Percentiles rank a stretch among this genome's conserved stretches.
These are phyloP conservation scores for Neurospora tetrasperma DNA, from an alignment of 495 filamentous ascomycete genomes.

Conservation along the genomic window DNA sequence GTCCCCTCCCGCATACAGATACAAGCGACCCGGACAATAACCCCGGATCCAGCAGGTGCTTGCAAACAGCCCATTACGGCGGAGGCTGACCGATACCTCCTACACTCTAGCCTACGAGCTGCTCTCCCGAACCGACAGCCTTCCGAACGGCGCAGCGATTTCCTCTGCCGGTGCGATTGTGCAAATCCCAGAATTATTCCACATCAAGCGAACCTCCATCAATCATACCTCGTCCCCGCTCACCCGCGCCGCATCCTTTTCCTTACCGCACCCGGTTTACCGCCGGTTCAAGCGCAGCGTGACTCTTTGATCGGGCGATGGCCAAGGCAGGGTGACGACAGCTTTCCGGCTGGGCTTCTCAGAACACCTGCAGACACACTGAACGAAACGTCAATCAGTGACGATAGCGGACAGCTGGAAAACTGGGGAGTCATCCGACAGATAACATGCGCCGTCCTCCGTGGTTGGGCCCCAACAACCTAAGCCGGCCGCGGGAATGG, in stretches of 20 bases:
- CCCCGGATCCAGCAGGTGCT: background rate
- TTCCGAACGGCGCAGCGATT: background rate
- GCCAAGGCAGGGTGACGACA: background rate
- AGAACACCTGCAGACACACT: background rate
- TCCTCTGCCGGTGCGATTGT: background rate
- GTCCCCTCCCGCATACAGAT: background rate
- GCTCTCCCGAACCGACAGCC: background rate
- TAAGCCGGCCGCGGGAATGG: background rate
- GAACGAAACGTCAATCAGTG: background rate
- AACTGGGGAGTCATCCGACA: constrained; percentile 3
- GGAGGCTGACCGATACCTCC: background rate
- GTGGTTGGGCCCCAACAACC: constrained; percentile 2
- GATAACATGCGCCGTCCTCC: background rate
- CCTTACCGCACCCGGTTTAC: background rate
- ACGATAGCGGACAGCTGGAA: background rate
- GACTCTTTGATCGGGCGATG: background rate
- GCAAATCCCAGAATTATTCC: background rate
- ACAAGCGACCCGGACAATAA: constrained; percentile 2
- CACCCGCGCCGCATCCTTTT: background rate
- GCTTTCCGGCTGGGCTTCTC: background rate
- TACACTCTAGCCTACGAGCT: background rate
- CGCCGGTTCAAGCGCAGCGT: background rate
- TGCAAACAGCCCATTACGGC: background rate
- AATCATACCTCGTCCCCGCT: background rate
- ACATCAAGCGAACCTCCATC: background rate